These are phyloP conservation scores for Amanita jacksonii DNA, from an alignment of 768 basidiomycete genomes.

Conservation along the genomic window DNA sequence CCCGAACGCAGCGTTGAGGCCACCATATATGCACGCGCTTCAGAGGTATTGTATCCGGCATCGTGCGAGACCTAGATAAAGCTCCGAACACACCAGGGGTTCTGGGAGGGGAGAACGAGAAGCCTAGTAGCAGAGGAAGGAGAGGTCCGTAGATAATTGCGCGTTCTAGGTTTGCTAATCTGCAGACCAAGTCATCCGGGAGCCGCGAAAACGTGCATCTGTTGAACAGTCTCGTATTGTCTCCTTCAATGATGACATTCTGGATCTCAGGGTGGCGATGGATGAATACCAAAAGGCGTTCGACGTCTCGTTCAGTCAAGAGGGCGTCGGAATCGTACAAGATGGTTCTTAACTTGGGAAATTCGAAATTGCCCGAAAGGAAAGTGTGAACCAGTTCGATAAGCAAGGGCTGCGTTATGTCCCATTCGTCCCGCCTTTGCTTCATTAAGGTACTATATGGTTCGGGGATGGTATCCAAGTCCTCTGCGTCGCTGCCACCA, in stretches of 20 bases:
- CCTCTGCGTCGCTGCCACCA: background rate
- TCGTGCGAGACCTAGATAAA: background rate
- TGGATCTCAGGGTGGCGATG: background rate
- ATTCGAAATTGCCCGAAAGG: background rate
- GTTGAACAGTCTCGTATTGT: background rate
- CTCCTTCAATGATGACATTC: conserved; percentile 1
- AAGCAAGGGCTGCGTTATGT: background rate
- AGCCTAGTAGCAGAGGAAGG: conserved; percentile 4
- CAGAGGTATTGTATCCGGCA: background rate
- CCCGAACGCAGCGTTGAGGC: conserved; percentile 5
- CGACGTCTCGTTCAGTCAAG: background rate
- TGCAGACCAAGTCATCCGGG: background rate
- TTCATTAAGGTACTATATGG: background rate
- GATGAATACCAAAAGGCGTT: background rate
- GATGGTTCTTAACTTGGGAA: background rate
- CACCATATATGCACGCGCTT: conserved; percentile 5
- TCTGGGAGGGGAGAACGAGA: background rate
- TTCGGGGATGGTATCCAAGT: background rate
- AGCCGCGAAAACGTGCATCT: background rate
- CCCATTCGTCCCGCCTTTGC: background rate
- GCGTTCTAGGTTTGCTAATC: background rate
- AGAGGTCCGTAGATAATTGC: conserved; percentile 1
- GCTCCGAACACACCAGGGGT: background rate
- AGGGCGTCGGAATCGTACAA: background rate
- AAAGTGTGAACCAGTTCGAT: background rate